Percentiles rank a stretch among this genome's conserved stretches.
Conservation (phyloP, 306 rosid genomes). For the Castanea sativa region DNA sequence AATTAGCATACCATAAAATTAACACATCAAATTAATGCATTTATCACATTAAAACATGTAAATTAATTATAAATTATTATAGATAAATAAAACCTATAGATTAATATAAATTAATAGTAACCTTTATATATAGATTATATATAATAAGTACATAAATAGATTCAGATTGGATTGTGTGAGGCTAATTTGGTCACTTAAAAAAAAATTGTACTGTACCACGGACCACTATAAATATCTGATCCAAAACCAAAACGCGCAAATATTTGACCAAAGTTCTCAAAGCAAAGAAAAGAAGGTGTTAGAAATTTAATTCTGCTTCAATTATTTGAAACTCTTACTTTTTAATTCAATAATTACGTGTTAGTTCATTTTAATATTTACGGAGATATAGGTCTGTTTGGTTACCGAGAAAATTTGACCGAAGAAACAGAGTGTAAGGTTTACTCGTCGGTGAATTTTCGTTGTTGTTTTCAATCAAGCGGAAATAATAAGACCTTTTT, state of each 20-base stretch:
- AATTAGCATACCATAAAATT: too few relatives aligned
- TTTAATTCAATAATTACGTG: too few relatives aligned
- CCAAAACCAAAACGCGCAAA: too few relatives aligned
- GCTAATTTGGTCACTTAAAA: not conserved
- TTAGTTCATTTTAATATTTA: too few relatives aligned
- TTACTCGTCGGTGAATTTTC: not conserved
- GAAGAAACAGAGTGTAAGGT: not conserved
- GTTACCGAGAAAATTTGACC: not conserved
- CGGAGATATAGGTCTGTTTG: not conserved
- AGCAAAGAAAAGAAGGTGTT: not conserved
- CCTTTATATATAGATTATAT: too few relatives aligned
- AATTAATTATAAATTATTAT: too few relatives aligned
- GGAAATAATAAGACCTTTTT: not conserved
- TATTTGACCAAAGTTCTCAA: not conserved
- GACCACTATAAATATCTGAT: not conserved
- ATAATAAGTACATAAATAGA: too few relatives aligned
- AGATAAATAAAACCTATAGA: too few relatives aligned
- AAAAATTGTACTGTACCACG: not conserved
- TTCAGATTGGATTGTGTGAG: not conserved
- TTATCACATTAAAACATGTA: too few relatives aligned
- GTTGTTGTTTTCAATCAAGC: not conserved
- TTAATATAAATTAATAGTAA: too few relatives aligned
- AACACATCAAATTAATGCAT: too few relatives aligned
- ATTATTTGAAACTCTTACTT: not conserved
- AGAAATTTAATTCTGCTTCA: not conserved